phyloP scores from a whole-genome alignment of 2,329 filamentous ascomycete species.

The Penicillium sp. region DNA sequence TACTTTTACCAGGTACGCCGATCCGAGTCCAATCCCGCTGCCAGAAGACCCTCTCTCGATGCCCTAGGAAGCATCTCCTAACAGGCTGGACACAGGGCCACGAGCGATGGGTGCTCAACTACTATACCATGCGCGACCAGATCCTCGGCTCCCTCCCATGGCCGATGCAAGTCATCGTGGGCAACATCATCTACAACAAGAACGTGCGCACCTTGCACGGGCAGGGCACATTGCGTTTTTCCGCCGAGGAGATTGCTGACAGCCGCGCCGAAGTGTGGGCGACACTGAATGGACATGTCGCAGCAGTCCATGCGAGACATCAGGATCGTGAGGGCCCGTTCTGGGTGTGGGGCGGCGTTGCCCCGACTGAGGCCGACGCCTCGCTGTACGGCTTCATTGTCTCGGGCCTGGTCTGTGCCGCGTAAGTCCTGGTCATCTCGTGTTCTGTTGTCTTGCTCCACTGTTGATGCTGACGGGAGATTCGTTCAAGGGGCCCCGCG shows the following conservation, averaged over 20 bases:
- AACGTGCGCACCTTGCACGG: slow-evolving; percentile 49
- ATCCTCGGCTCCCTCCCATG: slow-evolving; percentile 52
- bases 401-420: slow-evolving; percentile 51
- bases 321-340: slow-evolving; percentile 43
- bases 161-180: slow-evolving; percentile 52
- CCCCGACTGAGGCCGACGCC: slow-evolving; percentile 58
- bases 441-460: background rate
- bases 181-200: slow-evolving; percentile 49
- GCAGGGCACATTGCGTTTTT: slow-evolving; percentile 56
- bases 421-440: slow-evolving; percentile 45
- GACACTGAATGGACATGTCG: slow-evolving; percentile 45
- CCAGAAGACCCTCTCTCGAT: no score
- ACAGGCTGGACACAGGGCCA: slow-evolving; percentile 31
- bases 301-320: slow-evolving; percentile 28
- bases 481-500: slow-evolving; percentile 46
- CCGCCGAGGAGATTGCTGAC: slow-evolving; percentile 48
- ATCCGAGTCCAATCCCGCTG: background rate
- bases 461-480: slow-evolving; percentile 9
- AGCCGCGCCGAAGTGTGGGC: slow-evolving; percentile 56
- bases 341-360: slow-evolving; percentile 55
- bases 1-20: slow-evolving; percentile 54
- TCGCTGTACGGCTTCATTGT: slow-evolving; percentile 58
- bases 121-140: slow-evolving; percentile 56
- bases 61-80: no score
- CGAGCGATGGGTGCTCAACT: slow-evolving; percentile 61